Percentiles rank a stretch among this genome's conserved stretches.
phyloP scores from a whole-genome alignment of 306 rosid species.

The Dalbergia cultrata region DNA sequence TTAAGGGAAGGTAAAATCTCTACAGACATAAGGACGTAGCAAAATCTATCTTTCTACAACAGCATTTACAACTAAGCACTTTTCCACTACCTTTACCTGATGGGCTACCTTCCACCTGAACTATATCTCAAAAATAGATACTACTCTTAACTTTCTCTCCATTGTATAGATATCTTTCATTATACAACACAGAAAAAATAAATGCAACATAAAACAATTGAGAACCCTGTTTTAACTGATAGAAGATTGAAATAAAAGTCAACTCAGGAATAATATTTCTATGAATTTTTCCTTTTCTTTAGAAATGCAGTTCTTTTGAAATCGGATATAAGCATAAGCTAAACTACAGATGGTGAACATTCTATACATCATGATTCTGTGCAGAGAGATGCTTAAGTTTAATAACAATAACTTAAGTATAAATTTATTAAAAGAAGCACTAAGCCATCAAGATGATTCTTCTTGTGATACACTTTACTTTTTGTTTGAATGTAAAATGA shows the following conservation, averaged over 20 bases:
- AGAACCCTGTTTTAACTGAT: slow-evolving; percentile 2
- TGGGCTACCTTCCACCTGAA: not conserved
- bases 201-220: not conserved
- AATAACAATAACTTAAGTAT: slow-evolving; percentile 6
- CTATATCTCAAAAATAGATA: too few species aligned
- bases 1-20: slow-evolving; percentile 1
- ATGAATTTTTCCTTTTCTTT: slow-evolving; percentile 1
- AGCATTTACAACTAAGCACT: not conserved
- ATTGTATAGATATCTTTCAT: too few species aligned
- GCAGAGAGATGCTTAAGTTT: slow-evolving; percentile 6
- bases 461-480: slow-evolving; percentile 8
- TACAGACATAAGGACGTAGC: not conserved
- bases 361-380: slow-evolving; percentile 21
- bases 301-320: slow-evolving; percentile 11
- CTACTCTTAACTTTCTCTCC: too few species aligned
- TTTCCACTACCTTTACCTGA: not conserved
- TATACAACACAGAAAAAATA: not conserved
- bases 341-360: slow-evolving; percentile 38
- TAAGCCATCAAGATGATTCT: slow-evolving; percentile 27
- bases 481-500: slow-evolving; percentile 9
- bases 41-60: not conserved
- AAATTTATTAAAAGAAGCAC: slow-evolving; percentile 7
- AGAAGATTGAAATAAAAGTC: slow-evolving; percentile 34
- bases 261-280: not conserved
- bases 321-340: slow-evolving; percentile 8